Conservation (phyloP, 2,329 filamentous ascomycete genomes). For the Macrophomina pseudophaseolina region DNA sequence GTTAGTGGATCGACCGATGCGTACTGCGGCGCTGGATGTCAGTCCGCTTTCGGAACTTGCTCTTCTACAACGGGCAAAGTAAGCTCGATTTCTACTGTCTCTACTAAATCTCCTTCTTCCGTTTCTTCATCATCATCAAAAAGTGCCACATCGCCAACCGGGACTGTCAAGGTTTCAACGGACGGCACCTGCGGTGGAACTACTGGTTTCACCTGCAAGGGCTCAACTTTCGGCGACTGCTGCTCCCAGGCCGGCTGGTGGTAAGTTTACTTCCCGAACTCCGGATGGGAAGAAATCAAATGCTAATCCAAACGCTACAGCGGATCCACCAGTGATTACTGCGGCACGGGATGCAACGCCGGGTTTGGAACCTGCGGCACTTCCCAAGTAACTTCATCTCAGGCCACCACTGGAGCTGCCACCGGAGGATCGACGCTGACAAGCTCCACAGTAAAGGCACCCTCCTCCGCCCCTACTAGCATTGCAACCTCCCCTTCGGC, state of each 20-base stretch:
- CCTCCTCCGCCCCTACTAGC: neutral
- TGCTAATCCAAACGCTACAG: neutral
- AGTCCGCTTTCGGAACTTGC: slow-evolving; percentile 35
- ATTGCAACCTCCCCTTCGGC: slow-evolving; percentile 22
- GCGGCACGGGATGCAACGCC: slow-evolving; percentile 39
- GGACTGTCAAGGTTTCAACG: slow-evolving; percentile 40
- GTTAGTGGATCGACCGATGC: slow-evolving; percentile 26
- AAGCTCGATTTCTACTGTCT: slow-evolving; percentile 26
- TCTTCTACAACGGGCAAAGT: slow-evolving; percentile 25
- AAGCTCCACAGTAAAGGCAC: slow-evolving; percentile 23
- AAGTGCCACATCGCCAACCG: slow-evolving; percentile 23
- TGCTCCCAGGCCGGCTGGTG: slow-evolving; percentile 52
- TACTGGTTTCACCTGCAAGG: slow-evolving; percentile 49
- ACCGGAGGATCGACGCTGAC: slow-evolving; percentile 23
- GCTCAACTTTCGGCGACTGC: slow-evolving; percentile 51
- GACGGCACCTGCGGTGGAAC: slow-evolving; percentile 51
- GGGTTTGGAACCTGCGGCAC: slow-evolving; percentile 39
- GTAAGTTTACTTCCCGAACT: slow-evolving; percentile 7
- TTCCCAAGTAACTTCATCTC: slow-evolving; percentile 19
- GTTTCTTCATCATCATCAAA: slow-evolving; percentile 11
- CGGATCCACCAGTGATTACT: slow-evolving; percentile 37
- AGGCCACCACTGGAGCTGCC: neutral
- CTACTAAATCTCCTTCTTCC: slow-evolving; percentile 22
- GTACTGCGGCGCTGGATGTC: slow-evolving; percentile 39
- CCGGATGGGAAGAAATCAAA: neutral